Evolutionary conservation across 257 asterid species (phyloP).

Genomic region (Osmanthus fragrans): DNA sequence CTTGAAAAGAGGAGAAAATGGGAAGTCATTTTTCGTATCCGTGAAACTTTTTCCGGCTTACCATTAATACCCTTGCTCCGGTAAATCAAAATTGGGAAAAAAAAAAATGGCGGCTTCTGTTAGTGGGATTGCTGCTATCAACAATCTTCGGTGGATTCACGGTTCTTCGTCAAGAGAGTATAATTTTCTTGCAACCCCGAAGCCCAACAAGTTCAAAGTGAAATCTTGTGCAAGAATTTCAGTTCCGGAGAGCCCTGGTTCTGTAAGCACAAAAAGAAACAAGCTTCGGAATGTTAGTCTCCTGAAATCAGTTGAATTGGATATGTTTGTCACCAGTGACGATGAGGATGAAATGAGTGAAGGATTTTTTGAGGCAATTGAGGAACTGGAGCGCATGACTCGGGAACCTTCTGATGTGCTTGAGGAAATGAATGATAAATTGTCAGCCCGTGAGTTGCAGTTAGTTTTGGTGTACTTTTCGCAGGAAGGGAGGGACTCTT

Average conservation of each 20-base stretch:
- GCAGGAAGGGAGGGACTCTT: conserved; percentile 95
- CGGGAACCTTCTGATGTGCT: conserved; percentile 97
- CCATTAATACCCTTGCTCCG: background rate
- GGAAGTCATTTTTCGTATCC: background rate
- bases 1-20: background rate
- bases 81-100: background rate
- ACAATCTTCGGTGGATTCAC: conserved; percentile 34
- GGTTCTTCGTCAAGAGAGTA: conserved; percentile 25
- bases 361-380: conserved; percentile 88
- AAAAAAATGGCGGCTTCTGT: conserved; percentile 36
- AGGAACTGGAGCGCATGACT: conserved; percentile 86
- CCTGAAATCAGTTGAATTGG: conserved; percentile 70
- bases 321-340: conserved; percentile 67
- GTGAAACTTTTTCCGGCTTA: background rate
- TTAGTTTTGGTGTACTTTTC: conserved; percentile 84
- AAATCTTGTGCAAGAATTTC: conserved; percentile 26
- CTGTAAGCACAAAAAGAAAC: conserved; percentile 20
- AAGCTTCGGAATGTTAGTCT: conserved; percentile 31
- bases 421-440: conserved; percentile 75
- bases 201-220: conserved; percentile 25
- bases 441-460: conserved; percentile 85
- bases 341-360: conserved; percentile 87
- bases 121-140: conserved; percentile 41
- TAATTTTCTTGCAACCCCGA: conserved; percentile 26
- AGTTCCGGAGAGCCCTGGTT: background rate